A percentile compares a stretch with the other conserved stretches of the same genome.
Conservation (phyloP, 2,329 filamentous ascomycete genomes). For the Ophiostoma tasmaniense region DNA sequence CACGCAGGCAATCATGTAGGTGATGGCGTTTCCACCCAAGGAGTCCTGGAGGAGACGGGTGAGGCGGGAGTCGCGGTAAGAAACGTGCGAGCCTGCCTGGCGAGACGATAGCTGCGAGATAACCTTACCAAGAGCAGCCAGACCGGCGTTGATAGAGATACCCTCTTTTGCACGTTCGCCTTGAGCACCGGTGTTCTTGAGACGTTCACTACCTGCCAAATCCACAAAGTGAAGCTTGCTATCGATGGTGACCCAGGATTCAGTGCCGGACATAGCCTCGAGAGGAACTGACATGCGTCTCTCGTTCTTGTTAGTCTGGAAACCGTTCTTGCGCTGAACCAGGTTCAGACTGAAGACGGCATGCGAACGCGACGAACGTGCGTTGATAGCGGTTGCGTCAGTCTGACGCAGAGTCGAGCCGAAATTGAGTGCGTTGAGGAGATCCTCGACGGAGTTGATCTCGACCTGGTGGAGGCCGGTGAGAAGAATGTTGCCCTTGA, state of each 20-base stretch:
- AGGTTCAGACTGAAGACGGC: conserved; percentile 95
- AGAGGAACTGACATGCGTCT: conserved; percentile 82
- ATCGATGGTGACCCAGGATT: conserved; percentile 73
- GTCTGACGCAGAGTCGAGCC: conserved; percentile 93
- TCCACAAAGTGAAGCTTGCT: conserved; percentile 99
- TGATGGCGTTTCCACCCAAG: conserved; percentile 91
- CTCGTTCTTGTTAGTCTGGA: conserved; percentile 49
- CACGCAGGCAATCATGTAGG: conserved; percentile 98
- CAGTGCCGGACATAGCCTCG: conserved; percentile 65
- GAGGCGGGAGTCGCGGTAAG: conserved; percentile 95
- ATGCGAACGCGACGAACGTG: conserved; percentile 93
- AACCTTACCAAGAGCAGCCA: conserved; percentile 92
- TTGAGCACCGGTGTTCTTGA: conserved; percentile 95
- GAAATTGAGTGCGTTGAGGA: conserved; percentile 81
- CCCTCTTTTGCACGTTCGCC: conserved; percentile 91
- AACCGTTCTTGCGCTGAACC: conserved; percentile 67
- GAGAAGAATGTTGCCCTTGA: conserved; percentile 86
- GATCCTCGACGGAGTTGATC: conserved; percentile 84
- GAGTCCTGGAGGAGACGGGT: conserved; percentile 94
- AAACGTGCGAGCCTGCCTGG: conserved; percentile 80
- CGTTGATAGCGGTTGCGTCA: conserved; percentile 93
- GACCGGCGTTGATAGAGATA: conserved; percentile 94
- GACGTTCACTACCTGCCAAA: conserved; percentile 86
- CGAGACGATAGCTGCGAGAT: conserved; percentile 95
- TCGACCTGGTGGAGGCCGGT: conserved; percentile 82